Conservation (phyloP, 768 basidiomycete species). For the Podaxis sp. region DNA sequence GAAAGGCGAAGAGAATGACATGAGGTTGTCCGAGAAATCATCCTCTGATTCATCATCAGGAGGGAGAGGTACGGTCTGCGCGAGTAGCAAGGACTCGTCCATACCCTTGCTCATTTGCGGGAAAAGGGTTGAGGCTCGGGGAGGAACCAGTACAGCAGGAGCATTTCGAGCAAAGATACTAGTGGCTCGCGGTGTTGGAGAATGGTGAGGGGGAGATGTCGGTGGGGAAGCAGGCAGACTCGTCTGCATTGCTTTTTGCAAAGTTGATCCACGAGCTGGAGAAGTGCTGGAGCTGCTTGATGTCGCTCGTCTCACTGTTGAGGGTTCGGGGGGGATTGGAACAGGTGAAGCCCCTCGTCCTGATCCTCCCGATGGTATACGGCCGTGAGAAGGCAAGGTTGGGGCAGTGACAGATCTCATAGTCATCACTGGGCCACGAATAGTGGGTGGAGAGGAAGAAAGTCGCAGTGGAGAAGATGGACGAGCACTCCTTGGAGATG, state of each 20-base stretch:
- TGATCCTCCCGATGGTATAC: slow-evolving; percentile 33
- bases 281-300: slow-evolving; percentile 44
- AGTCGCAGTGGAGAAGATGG: slow-evolving; percentile 45
- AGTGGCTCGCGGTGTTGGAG: slow-evolving; percentile 25
- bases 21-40: slow-evolving; percentile 53
- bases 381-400: slow-evolving; percentile 30
- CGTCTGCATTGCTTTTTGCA: slow-evolving; percentile 36
- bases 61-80: slow-evolving; percentile 71
- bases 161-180: slow-evolving; percentile 19
- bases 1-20: slow-evolving; percentile 72
- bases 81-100: slow-evolving; percentile 65
- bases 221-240: slow-evolving; percentile 35
- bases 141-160: slow-evolving; percentile 30
- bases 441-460: slow-evolving; percentile 43
- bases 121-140: slow-evolving; percentile 40
- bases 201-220: slow-evolving; percentile 24
- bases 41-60: slow-evolving; percentile 70
- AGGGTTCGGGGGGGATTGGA: slow-evolving; percentile 36
- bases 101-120: slow-evolving; percentile 32
- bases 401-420: slow-evolving; percentile 41
- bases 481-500: slow-evolving; percentile 33
- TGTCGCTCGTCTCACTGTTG: slow-evolving; percentile 35
- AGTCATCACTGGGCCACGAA: slow-evolving; percentile 35
- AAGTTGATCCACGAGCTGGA: slow-evolving; percentile 23
- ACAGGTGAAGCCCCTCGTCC: slow-evolving; percentile 28